Evolutionary conservation across 179 eudicot genomes (phyloP).

Genomic region (Patellifolia procumbens): DNA sequence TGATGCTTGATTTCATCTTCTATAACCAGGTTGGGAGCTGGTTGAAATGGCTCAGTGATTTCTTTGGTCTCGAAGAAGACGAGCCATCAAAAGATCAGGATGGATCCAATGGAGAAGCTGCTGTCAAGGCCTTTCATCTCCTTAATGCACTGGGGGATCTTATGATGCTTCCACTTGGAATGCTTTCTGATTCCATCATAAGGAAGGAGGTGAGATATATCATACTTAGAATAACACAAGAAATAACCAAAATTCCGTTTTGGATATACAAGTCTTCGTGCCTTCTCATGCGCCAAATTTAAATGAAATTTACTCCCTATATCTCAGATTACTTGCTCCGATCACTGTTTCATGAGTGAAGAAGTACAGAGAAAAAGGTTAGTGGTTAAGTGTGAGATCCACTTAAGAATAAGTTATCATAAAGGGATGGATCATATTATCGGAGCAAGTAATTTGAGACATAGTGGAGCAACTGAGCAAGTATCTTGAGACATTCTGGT

Average conservation of each 20-base stretch:
- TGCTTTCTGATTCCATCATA: constrained; percentile 67
- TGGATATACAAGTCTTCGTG: background rate
- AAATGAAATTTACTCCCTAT: no score
- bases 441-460: no score
- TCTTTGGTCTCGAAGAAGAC: constrained; percentile 61
- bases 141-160: constrained; percentile 86
- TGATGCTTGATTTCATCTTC: constrained; percentile 6
- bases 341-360: no score
- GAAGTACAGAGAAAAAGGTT: no score
- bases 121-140: constrained; percentile 70
- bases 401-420: no score
- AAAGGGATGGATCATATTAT: no score
- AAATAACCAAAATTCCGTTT: background rate
- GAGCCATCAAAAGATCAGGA: constrained; percentile 37
- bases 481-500: no score
- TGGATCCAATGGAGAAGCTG: constrained; percentile 34
- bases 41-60: constrained; percentile 86
- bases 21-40: constrained; percentile 67
- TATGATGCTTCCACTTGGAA: constrained; percentile 92
- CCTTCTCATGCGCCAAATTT: no score
- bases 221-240: background rate
- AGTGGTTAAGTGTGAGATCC: no score
- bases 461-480: no score
- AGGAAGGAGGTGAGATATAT: constrained; percentile 64
- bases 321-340: no score